These are phyloP conservation scores for Cercospora brassicicola DNA, from an alignment of 2,329 filamentous ascomycete species.

Conservation along the genomic window DNA sequence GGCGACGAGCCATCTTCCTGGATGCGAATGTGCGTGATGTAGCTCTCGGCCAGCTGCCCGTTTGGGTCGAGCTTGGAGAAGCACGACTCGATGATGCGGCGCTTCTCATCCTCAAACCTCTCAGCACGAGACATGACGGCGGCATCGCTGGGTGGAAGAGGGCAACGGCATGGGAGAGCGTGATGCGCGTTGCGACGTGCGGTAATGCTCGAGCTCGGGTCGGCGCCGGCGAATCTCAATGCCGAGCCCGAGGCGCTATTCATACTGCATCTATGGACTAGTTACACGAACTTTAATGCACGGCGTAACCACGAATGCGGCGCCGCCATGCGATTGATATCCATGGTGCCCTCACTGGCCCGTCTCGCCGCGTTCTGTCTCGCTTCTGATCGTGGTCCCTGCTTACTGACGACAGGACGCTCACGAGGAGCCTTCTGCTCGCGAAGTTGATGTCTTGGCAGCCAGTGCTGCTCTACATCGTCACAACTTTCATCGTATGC, in stretches of 20 bases:
- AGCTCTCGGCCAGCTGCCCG: constrained; percentile 83
- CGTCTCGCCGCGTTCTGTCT: background rate
- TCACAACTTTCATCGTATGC: background rate
- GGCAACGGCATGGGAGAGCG: background rate
- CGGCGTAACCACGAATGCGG: background rate
- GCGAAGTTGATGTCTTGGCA: background rate
- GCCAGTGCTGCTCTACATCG: background rate
- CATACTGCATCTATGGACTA: background rate
- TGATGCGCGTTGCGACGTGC: background rate
- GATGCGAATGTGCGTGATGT: constrained; percentile 95
- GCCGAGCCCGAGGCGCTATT: background rate
- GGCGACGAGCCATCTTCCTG: constrained; percentile 82
- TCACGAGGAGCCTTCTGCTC: background rate
- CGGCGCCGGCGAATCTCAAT: background rate
- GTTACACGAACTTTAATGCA: background rate
- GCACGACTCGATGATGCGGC: constrained; percentile 89
- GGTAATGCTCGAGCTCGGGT: background rate
- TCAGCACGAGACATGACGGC: constrained; percentile 59
- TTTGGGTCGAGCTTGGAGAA: constrained; percentile 87
- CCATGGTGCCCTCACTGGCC: background rate
- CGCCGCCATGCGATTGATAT: background rate
- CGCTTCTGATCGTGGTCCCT: background rate
- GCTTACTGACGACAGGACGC: background rate
- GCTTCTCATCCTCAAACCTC: constrained; percentile 94
- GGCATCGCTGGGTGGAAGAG: background rate